These are phyloP conservation scores for Vinca major DNA, from an alignment of 305 asterid genomes.

Conservation along the genomic window DNA sequence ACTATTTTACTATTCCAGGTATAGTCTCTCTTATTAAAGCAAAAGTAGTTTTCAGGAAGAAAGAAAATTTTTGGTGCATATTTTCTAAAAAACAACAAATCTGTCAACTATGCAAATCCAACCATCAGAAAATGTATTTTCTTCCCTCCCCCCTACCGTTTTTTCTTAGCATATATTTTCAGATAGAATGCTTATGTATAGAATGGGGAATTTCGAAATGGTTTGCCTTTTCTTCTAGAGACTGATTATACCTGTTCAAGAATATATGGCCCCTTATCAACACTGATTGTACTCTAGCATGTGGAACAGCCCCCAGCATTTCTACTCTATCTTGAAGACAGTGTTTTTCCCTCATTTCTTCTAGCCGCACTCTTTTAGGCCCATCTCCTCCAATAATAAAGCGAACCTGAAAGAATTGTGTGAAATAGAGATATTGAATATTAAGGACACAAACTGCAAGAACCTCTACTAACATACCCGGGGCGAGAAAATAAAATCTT, in stretches of 20 bases:
- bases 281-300: slow-evolving; percentile 89
- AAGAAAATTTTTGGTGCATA: not conserved
- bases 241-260: slow-evolving; percentile 57
- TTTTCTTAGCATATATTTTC: too few relatives aligned
- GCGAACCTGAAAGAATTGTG: slow-evolving; percentile 50
- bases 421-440: not conserved
- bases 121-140: not conserved
- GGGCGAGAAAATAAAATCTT: not conserved
- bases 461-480: not conserved
- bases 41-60: not conserved
- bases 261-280: slow-evolving; percentile 83
- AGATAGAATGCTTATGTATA: too few relatives aligned
- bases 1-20: not conserved
- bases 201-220: not conserved
- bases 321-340: slow-evolving; percentile 96
- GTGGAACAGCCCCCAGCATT: slow-evolving; percentile 98
- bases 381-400: slow-evolving; percentile 97
- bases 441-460: not conserved
- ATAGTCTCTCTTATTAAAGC: not conserved
- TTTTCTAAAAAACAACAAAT: not conserved
- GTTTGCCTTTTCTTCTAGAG: not conserved
- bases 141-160: too few relatives aligned
- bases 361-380: slow-evolving; percentile 92
- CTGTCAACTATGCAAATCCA: not conserved
- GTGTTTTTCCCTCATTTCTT: slow-evolving; percentile 98